phyloP scores from a whole-genome alignment of 345 rosid species.

The Psidium friedrichsthalianum region DNA sequence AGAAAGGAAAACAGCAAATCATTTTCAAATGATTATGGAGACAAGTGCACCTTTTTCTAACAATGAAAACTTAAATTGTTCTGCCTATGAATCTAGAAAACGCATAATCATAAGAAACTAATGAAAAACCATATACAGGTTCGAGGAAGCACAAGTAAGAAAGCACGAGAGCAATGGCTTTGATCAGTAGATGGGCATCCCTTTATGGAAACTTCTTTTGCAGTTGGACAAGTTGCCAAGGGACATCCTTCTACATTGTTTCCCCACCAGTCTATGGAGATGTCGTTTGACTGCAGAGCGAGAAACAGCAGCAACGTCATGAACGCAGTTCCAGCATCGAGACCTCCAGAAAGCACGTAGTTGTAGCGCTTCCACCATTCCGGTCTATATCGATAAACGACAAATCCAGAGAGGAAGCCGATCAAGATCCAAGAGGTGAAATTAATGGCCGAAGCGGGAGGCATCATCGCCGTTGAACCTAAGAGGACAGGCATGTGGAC shows the following conservation, averaged over 20 bases:
- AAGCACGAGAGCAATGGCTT: neutral
- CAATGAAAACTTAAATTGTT: neutral
- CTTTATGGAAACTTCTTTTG: constrained; percentile 29
- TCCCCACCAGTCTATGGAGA: constrained; percentile 68
- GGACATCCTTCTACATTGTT: constrained; percentile 44
- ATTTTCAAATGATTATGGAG: neutral
- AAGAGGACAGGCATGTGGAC: constrained; percentile 63
- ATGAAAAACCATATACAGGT: neutral
- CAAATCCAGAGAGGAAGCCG: constrained; percentile 44
- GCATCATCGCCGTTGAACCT: constrained; percentile 64
- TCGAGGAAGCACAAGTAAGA: neutral
- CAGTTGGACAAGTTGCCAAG: constrained; percentile 63
- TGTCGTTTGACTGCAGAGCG: constrained; percentile 23
- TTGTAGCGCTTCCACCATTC: constrained; percentile 59
- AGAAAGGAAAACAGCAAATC: neutral
- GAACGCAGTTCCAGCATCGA: constrained; percentile 76
- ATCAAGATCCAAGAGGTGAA: constrained; percentile 59
- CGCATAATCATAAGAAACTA: neutral
- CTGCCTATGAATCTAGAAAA: neutral
- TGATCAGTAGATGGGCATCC: constrained; percentile 40
- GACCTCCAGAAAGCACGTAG: constrained; percentile 58
- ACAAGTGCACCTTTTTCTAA: neutral
- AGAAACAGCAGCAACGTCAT: constrained; percentile 48
- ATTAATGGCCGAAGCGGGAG: constrained; percentile 66
- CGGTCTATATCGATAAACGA: constrained; percentile 32